A percentile compares a stretch with the other conserved stretches of the same genome.
Evolutionary conservation across 768 basidiomycete genomes (phyloP).

Genomic region (Dioszegia hungarica): DNA sequence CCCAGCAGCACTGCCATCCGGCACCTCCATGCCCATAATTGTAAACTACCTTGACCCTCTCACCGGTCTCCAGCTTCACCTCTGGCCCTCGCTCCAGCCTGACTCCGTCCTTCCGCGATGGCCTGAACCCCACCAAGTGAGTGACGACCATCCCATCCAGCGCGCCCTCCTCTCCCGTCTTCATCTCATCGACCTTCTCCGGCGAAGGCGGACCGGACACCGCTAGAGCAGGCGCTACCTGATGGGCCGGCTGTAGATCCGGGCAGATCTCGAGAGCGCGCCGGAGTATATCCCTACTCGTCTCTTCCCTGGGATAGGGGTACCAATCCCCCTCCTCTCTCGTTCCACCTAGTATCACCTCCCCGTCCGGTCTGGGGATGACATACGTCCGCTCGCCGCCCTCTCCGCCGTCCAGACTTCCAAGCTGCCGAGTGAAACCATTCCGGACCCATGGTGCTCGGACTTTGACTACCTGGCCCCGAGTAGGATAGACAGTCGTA

Average conservation of each 20-base stretch:
- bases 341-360: conserved; percentile 49
- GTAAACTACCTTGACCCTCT: conserved; percentile 14
- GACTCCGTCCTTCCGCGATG: conserved; percentile 38
- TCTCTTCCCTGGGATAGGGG: conserved; percentile 32
- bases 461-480: conserved; percentile 46
- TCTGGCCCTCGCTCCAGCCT: conserved; percentile 31
- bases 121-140: conserved; percentile 40
- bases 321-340: conserved; percentile 47
- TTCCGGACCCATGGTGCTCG: conserved; percentile 41
- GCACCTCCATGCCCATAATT: conserved; percentile 50
- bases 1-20: conserved; percentile 50
- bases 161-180: background rate
- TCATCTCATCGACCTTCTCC: background rate
- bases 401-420: conserved; percentile 35
- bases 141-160: conserved; percentile 15
- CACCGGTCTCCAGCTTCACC: background rate
- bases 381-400: conserved; percentile 48
- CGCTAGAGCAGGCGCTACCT: conserved; percentile 7
- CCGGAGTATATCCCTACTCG: conserved; percentile 33
- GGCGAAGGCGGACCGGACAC: background rate
- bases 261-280: conserved; percentile 45
- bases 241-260: conserved; percentile 20
- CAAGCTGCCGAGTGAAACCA: conserved; percentile 45
- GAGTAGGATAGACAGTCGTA: conserved; percentile 38
- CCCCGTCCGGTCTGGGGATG: conserved; percentile 47